These are phyloP conservation scores for Chytriomyces confervae DNA, from an alignment of 192 early-diverging fungal genomes.

Conservation along the genomic window DNA sequence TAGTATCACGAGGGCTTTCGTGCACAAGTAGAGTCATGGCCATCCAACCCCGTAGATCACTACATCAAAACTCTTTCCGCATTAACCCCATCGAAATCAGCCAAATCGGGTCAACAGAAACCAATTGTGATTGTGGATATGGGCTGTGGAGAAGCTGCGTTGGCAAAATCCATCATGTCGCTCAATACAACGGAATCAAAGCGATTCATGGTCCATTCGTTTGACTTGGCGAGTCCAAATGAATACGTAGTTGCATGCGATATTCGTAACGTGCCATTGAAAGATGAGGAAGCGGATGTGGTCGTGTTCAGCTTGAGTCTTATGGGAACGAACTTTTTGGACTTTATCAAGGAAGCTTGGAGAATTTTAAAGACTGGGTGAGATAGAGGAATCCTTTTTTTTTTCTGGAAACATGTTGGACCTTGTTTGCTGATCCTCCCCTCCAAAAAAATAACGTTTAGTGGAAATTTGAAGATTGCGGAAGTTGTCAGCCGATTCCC, in stretches of 20 bases:
- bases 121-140: slow-evolving; percentile 80
- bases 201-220: slow-evolving; percentile 22
- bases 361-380: slow-evolving; percentile 81
- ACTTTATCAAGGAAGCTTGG: slow-evolving; percentile 88
- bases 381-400: slow-evolving; percentile 7
- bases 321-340: slow-evolving; percentile 85
- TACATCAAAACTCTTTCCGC: slow-evolving; percentile 71
- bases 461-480: slow-evolving; percentile 90
- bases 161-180: slow-evolving; percentile 69
- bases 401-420: neutral
- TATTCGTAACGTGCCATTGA: slow-evolving; percentile 78
- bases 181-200: slow-evolving; percentile 17
- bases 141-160: slow-evolving; percentile 94
- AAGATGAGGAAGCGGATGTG: slow-evolving; percentile 73
- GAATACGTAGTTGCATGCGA: slow-evolving; percentile 80
- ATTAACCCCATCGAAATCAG: slow-evolving; percentile 50
- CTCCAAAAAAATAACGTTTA: slow-evolving; percentile 38
- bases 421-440: neutral
- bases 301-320: slow-evolving; percentile 82
- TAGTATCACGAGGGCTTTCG: slow-evolving; percentile 94
- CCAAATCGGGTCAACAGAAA: neutral
- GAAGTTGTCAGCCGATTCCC: slow-evolving; percentile 92
- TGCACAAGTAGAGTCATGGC: slow-evolving; percentile 90
- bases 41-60: slow-evolving; percentile 89
- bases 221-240: slow-evolving; percentile 19